A percentile compares a stretch with the other conserved stretches of the same genome.
Evolutionary conservation across 345 rosid genomes (phyloP).

Genomic region (Eucalyptus coolabah): DNA sequence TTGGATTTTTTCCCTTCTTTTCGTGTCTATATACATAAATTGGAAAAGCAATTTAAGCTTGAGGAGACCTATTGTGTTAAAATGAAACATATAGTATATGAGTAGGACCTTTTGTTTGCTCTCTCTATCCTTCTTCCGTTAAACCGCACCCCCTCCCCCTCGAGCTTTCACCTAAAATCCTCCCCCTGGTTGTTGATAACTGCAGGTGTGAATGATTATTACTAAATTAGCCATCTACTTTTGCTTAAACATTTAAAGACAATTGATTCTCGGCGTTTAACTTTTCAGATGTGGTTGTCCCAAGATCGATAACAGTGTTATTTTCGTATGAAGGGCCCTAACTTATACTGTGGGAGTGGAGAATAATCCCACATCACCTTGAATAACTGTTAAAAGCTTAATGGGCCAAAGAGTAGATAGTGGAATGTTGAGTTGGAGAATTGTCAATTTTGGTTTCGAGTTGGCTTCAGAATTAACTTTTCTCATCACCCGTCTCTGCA

Average conservation of each 20-base stretch:
- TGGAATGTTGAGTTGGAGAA: neutral
- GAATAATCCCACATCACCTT: neutral
- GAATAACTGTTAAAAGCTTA: neutral
- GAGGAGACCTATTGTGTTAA: neutral
- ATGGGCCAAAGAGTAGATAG: neutral
- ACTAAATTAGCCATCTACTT: neutral
- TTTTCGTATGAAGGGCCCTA: neutral
- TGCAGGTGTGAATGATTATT: neutral
- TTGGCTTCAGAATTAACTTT: neutral
- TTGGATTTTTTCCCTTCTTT: neutral
- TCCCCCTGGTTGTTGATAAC: neutral
- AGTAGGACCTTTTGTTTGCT: neutral
- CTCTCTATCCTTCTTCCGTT: neutral
- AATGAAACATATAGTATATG: neutral
- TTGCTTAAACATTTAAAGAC: neutral
- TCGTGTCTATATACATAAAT: neutral
- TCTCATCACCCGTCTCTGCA: neutral
- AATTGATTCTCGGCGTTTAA: neutral
- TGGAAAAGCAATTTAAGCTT: neutral
- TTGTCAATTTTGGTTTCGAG: neutral
- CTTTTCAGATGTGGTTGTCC: neutral
- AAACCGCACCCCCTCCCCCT: neutral
- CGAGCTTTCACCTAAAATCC: neutral
- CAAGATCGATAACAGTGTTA: neutral
- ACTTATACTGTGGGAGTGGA: neutral